Conservation (phyloP, 1,284 basidiomycete species). For the Fistulina hepatica region DNA sequence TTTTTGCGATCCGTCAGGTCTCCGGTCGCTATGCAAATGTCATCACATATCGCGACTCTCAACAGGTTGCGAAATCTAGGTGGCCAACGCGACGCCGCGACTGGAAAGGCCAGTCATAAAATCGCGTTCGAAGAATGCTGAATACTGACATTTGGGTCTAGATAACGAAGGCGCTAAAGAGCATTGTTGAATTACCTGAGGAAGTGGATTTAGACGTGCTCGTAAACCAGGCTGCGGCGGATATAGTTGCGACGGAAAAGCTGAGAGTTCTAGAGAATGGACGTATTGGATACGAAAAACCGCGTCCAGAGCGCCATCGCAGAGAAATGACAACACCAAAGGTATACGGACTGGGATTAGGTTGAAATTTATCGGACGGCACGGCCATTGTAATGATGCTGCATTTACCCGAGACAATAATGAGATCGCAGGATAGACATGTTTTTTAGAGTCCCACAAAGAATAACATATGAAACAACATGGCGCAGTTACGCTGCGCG, state of each 20-base stretch:
- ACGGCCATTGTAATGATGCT: not conserved
- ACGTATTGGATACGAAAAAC: slow-evolving; percentile 18
- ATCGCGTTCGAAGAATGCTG: slow-evolving; percentile 1
- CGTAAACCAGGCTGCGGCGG: slow-evolving; percentile 43
- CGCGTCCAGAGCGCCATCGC: slow-evolving; percentile 20
- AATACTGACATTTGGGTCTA: slow-evolving; percentile 17
- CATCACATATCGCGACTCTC: slow-evolving; percentile 37
- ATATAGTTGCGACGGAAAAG: slow-evolving; percentile 53
- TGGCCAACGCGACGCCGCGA: slow-evolving; percentile 32
- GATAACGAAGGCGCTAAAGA: slow-evolving; percentile 41
- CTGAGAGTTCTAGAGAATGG: slow-evolving; percentile 35
- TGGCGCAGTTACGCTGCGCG: slow-evolving; percentile 36
- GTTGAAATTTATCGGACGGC: too few species aligned
- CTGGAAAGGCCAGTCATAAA: slow-evolving; percentile 33
- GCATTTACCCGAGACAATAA: not conserved
- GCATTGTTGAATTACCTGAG: slow-evolving; percentile 36
- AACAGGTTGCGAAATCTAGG: slow-evolving; percentile 36
- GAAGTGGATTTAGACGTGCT: slow-evolving; percentile 33
- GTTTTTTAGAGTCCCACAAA: not conserved
- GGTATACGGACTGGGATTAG: too few species aligned
- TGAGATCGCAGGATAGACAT: not conserved
- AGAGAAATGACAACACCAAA: slow-evolving; percentile 13
- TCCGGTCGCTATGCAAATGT: slow-evolving; percentile 41
- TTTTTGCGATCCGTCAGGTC: slow-evolving; percentile 48
- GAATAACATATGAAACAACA: not conserved